Evolutionary conservation across 257 asterid genomes (phyloP).

Genomic region (Solanum arcanum): DNA sequence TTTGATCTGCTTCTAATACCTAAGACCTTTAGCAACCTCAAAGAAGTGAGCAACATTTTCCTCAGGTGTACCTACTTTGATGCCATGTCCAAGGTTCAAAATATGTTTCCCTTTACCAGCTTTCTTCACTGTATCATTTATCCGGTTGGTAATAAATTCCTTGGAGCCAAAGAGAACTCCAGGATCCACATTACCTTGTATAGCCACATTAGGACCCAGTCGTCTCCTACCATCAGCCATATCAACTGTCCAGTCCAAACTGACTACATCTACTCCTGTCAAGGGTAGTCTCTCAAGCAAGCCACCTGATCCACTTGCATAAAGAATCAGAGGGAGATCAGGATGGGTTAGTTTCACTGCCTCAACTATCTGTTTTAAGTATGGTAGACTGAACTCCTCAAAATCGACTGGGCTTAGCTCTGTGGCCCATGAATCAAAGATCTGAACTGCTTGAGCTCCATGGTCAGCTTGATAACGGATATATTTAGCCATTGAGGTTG

Average conservation of each 20-base stretch:
- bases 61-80: slow-evolving; percentile 92
- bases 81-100: slow-evolving; percentile 95
- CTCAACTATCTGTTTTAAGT: slow-evolving; percentile 68
- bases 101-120: slow-evolving; percentile 94
- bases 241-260: slow-evolving; percentile 99
- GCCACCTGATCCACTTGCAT: slow-evolving; percentile 99
- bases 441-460: slow-evolving; percentile 98
- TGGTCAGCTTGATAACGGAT: slow-evolving; percentile 89
- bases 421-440: slow-evolving; percentile 99
- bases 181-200: slow-evolving; percentile 92
- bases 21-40: slow-evolving; percentile 88
- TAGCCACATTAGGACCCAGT: slow-evolving; percentile 68
- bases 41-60: slow-evolving; percentile 97
- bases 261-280: slow-evolving; percentile 86
- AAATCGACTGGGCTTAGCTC: slow-evolving; percentile 93
- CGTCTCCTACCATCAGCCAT: slow-evolving; percentile 95
- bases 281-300: slow-evolving; percentile 85
- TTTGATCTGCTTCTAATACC: slow-evolving; percentile 30
- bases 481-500: slow-evolving; percentile 86
- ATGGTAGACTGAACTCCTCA: slow-evolving; percentile 93
- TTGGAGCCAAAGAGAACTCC: slow-evolving; percentile 97
- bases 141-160: slow-evolving; percentile 78
- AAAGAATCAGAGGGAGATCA: slow-evolving; percentile 61
- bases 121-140: slow-evolving; percentile 73
- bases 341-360: slow-evolving; percentile 79